Base-by-base conservation (phyloP, 169 alveolate genomes). In the Cryptosporidium sp. region DNA sequence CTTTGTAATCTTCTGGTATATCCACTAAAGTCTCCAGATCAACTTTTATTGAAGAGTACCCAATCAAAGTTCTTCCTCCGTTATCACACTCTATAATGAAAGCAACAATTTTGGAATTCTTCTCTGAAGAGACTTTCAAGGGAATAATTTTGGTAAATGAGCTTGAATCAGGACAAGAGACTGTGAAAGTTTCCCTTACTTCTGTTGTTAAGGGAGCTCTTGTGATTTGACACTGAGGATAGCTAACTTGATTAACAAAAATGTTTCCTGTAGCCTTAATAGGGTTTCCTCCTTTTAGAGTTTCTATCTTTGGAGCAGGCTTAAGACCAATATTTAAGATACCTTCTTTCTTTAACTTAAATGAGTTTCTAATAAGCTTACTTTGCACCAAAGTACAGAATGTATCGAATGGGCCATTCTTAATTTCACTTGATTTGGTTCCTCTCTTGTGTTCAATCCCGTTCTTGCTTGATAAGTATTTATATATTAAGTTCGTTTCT, bases 161-260 rank as follows among this genome's bases (percentile, higher is more conserved):
- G n/a, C 89, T 80, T 31, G 69, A 41, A 10, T 80, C 43, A 3
- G 89, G 89, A 41, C 89, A 80, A 14, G 89, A 37, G 41, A 80
- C 45, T 26, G 75, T 29, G 14, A 62, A 80, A 4, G 89, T 62
- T n/a, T 62, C 75, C n/a, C 89, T 80, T 8, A 62, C 26, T 62
- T 65, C 80, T 7, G 59, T 80, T 18, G 73, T 31, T 41, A 65
- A 80, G 3, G 89, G 89, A 33, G 89, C 74, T 33, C 67, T 80
- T 80, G 59, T 67, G 68, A 80, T 65, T 65, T 80, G 89, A 39
- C 89, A 80, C 14, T 80, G 89, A 39, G 89, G 89, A 67, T 43
- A 80, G n/a, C 68, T 23, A 10, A 80, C 62, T 80, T 59, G 89
- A 8, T 59, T 65, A 5, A 80, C 75, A 41, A 41, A 65, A 0